These are phyloP conservation scores for Paramecium sexaurelia DNA, from an alignment of 73 alveolate genomes.

Conservation along the genomic window DNA sequence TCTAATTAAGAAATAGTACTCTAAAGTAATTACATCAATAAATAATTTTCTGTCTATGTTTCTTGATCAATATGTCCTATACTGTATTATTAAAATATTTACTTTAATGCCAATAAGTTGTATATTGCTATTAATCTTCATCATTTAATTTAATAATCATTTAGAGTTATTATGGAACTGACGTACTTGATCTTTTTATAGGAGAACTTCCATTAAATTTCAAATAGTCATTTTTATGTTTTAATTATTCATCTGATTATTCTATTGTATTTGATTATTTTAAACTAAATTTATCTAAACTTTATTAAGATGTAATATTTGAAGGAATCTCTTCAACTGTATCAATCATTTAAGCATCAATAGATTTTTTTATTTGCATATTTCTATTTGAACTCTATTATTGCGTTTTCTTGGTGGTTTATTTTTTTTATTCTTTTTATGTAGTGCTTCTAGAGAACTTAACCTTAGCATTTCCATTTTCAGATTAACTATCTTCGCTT, in stretches of 20 bases:
- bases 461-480: background rate
- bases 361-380: background rate
- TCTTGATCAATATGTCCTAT: background rate
- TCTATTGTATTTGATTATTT: background rate
- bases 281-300: background rate
- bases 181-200: background rate
- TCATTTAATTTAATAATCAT: slow-evolving; percentile 10
- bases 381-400: background rate
- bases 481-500: slow-evolving; percentile 1
- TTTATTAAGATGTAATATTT: background rate
- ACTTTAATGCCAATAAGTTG: slow-evolving; percentile 11
- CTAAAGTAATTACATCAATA: background rate
- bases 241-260: background rate
- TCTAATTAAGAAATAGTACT: background rate
- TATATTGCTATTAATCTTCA: background rate
- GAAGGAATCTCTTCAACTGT: slow-evolving; percentile 13
- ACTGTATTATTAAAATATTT: background rate
- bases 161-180: background rate
- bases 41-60: background rate
- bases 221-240: background rate
- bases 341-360: background rate
- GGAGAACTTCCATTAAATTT: slow-evolving; percentile 6
- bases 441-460: slow-evolving; percentile 7
- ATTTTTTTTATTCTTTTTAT: background rate
- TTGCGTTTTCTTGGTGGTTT: background rate